These are phyloP conservation scores for Vigna unguiculata DNA, from an alignment of 306 rosid genomes.

Conservation along the genomic window DNA sequence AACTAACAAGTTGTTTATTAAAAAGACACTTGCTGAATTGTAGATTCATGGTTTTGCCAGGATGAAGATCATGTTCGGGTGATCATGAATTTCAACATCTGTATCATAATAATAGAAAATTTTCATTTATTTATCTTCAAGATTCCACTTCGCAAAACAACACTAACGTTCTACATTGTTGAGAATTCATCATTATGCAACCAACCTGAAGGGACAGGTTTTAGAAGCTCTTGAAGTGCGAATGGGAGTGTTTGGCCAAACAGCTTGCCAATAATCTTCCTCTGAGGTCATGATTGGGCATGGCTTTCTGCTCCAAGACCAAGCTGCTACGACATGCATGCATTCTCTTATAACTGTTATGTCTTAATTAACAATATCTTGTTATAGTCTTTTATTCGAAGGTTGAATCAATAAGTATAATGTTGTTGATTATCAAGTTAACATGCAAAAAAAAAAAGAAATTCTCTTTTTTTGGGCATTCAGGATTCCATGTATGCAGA, in stretches of 20 bases:
- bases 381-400: no score
- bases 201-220: neutral
- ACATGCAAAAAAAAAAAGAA: no score
- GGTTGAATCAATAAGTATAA: no score
- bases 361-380: neutral
- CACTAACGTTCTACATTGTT: no score
- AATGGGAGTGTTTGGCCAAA: slow-evolving; percentile 47
- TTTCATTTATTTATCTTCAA: no score
- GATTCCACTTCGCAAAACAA: no score
- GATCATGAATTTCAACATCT: neutral
- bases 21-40: neutral
- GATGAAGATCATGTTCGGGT: neutral
- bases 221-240: slow-evolving; percentile 27
- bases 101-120: neutral
- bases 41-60: neutral
- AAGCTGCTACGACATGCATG: neutral
- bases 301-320: neutral
- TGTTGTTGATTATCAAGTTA: neutral
- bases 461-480: no score
- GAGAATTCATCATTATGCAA: no score
- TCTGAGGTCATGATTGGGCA: neutral
- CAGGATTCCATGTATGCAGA: no score
- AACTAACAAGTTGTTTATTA: neutral
- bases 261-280: slow-evolving; percentile 30
- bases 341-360: neutral